Base-by-base conservation (phyloP, 208 protist species). In the Leishmania guyanensis region DNA sequence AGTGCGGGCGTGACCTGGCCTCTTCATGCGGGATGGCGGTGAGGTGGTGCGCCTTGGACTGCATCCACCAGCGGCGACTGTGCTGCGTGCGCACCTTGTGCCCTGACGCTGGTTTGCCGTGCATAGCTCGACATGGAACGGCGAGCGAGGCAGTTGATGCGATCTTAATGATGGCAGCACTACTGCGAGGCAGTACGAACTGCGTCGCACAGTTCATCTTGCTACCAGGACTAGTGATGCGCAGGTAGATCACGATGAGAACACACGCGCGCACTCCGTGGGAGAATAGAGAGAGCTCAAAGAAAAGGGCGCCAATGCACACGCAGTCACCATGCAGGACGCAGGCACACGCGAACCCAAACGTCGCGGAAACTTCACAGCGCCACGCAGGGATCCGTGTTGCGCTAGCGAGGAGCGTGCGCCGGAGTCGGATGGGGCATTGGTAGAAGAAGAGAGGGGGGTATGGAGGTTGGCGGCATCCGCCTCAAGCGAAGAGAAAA, bases 21-120 rank as follows among this genome's bases (percentile, higher is more conserved):
- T 98, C 94, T 53, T 96, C 92, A 84, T 96, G 94, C 2, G 91
- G 91, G 60, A 91, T 84, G 58, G 94, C 92, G 12, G 93, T 90
- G 68, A 98, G 89, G 79, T 95, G 93, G 60, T 89, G 89, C n/a
- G 94, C 91, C 89, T 98, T 98, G 54, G 93, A 95, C 85, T 98
- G 93, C 83, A 91, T 89, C 91, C 91, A 98, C 93, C 94, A 98
- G 12, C 91, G 94, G 1, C 89, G 85, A 75, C 90, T 96, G 89
- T 98, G 94, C 76, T 98, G 93, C 5, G 93, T 96, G 83, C 94
- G 93, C 26, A 96, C 92, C 79, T 98, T 98, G 87, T 98, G 93
- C 9, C 88, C 87, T 20, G 89, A 88, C n/a, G 94, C 90, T 6
- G 92, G 92, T 80, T 98, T 98, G n/a, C 92, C 95, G 81, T 98